Evolutionary conservation across 208 protist genomes (phyloP), one percentile per base, ranked within the genome.

Genomic region (Crithidia acanthocephali): DNA sequence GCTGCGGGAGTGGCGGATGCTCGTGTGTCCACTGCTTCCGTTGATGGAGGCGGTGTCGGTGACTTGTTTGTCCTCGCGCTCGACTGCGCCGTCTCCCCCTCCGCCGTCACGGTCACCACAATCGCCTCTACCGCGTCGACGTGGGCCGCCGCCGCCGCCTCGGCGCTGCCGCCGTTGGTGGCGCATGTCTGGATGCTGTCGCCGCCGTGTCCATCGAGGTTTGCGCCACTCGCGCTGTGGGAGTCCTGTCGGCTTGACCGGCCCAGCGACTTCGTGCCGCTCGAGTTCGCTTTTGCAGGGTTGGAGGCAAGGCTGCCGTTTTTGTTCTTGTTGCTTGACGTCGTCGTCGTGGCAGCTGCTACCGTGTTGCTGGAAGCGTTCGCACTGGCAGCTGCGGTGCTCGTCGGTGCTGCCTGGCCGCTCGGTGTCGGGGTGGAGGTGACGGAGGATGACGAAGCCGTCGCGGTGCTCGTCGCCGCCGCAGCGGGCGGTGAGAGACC

Each of bases 221-320:
- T 66, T 32, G 30, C 16, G 13, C 45, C 60, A 30, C 45, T 66
- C 28, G 11, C 45, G 30, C 45, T 50, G 22, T 53, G 42, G 18
- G 45, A 53, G 13, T 66, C 60, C 27, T 28, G 28, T 7, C 18
- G 60, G 35, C 60, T 55, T 6, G 45, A 23, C 1, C 45, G 23
- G 45, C 25, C 27, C 28, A 66, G 45, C 60, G 32, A 20, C 45
- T 66, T 66, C 18, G 45, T 18, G 13, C 22, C 45, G 45, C 45
- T 30, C 9, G 45, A 9, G n/a, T 22, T 56, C 8, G 47, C 18
- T 20, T 40, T 66, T 20, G 45, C 30, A 1, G 44, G 2, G 8
- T 16, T 10, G n/a, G n/a, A 20, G 1, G 64, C 50, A 42, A 20
- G 25, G 27, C 53, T 52, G 22, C 37, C 23, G 35, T 44, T 71